phyloP scores from a whole-genome alignment of 495 filamentous ascomycete species.

The Gamarada debralockiae region DNA sequence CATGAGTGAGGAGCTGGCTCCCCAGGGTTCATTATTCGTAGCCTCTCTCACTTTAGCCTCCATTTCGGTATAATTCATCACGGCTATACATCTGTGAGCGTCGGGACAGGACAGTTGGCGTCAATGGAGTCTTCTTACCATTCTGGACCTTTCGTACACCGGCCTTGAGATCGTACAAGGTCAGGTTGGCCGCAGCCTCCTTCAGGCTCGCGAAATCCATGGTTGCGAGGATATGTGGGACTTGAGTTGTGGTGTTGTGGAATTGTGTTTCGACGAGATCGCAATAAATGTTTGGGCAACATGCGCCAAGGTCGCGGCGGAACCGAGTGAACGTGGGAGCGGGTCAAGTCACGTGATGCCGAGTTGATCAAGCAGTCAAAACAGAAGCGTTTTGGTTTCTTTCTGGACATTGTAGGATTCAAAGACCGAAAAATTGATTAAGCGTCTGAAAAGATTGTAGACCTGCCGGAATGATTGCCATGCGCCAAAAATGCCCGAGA shows the following conservation, averaged over 20 bases:
- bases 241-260: slow-evolving; percentile 4
- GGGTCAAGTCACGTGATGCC: neutral
- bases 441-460: too few relatives aligned
- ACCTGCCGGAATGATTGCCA: too few relatives aligned
- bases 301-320: neutral
- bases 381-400: neutral
- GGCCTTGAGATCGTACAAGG: slow-evolving; percentile 95
- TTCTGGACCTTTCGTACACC: slow-evolving; percentile 97
- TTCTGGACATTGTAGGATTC: too few relatives aligned
- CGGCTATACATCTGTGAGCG: slow-evolving; percentile 52
- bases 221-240: slow-evolving; percentile 16
- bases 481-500: too few relatives aligned
- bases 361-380: neutral
- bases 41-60: slow-evolving; percentile 97
- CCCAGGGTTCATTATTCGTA: slow-evolving; percentile 98
- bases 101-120: slow-evolving; percentile 7
- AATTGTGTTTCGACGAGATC: slow-evolving; percentile 3
- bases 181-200: slow-evolving; percentile 89
- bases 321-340: neutral
- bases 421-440: too few relatives aligned
- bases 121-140: slow-evolving; percentile 56
- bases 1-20: slow-evolving; percentile 36
- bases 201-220: slow-evolving; percentile 89
- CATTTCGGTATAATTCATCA: slow-evolving; percentile 99
- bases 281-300: neutral